These are phyloP conservation scores for Fusarium beomiforme DNA, from an alignment of 2,329 filamentous ascomycete genomes.

Conservation along the genomic window DNA sequence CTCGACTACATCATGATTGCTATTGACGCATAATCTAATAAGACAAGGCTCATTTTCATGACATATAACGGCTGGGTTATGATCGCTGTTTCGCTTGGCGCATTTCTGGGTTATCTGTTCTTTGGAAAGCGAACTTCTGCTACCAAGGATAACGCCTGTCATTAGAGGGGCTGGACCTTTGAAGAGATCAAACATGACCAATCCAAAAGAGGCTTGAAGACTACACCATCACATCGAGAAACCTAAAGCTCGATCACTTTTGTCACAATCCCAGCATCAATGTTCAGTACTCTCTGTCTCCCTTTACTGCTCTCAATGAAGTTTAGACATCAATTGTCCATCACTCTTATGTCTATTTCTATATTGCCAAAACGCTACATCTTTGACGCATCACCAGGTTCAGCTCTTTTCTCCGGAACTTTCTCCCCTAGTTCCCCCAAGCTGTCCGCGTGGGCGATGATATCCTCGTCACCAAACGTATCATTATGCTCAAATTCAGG, in stretches of 20 bases:
- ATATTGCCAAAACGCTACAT: conserved; percentile 39
- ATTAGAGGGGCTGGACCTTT: neutral
- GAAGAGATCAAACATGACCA: neutral
- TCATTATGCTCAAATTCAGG: conserved; percentile 82
- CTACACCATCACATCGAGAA: neutral
- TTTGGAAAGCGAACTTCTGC: conserved; percentile 78
- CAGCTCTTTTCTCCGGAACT: conserved; percentile 42
- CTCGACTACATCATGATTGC: neutral
- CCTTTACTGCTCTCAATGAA: neutral
- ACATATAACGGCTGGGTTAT: conserved; percentile 99
- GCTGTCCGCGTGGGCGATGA: conserved; percentile 58
- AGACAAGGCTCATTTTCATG: conserved; percentile 93
- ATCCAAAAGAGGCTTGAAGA: neutral
- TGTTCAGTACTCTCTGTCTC: neutral
- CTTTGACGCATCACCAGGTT: conserved; percentile 45
- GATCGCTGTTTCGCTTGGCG: conserved; percentile 87
- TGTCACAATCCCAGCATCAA: neutral
- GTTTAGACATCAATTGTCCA: neutral
- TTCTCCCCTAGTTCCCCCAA: conserved; percentile 60
- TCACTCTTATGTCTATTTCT: neutral
- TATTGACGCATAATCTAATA: neutral
- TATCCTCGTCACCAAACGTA: conserved; percentile 62
- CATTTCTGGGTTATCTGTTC: conserved; percentile 85
- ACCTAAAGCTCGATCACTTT: neutral
- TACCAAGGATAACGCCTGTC: conserved; percentile 79